Percentiles rank a stretch among this genome's conserved stretches.
These are phyloP conservation scores for Aspergillus saccharolyticus DNA, from an alignment of 495 filamentous ascomycete species.

Conservation along the genomic window DNA sequence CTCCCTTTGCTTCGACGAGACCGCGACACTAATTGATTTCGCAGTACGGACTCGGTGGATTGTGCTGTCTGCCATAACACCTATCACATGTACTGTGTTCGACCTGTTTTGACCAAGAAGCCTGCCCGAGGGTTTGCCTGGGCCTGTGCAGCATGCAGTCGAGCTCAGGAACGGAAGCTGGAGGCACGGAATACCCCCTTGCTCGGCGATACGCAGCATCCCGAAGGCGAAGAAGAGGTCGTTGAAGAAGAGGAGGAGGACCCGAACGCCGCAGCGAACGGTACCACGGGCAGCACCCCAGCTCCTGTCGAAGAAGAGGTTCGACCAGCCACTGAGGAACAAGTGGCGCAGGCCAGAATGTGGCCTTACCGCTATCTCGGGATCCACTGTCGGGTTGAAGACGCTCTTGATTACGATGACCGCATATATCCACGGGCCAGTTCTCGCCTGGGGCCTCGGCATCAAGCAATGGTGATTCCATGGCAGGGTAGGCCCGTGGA, in stretches of 20 bases:
- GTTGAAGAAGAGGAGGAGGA: slow-evolving; percentile 68
- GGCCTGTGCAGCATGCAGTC: slow-evolving; percentile 93
- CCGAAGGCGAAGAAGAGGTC: slow-evolving; percentile 76
- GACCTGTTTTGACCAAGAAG: slow-evolving; percentile 88
- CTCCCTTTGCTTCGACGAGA: not conserved
- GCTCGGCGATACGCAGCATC: slow-evolving; percentile 39
- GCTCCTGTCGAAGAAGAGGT: slow-evolving; percentile 48
- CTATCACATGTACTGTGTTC: slow-evolving; percentile 98
- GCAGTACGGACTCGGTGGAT: slow-evolving; percentile 87
- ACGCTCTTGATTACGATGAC: slow-evolving; percentile 95
- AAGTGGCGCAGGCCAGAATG: slow-evolving; percentile 82
- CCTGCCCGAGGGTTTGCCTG: slow-evolving; percentile 96
- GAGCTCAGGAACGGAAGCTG: slow-evolving; percentile 85
- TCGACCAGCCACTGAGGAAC: slow-evolving; percentile 78
- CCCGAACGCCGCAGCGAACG: slow-evolving; percentile 42
- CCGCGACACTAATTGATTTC: slow-evolving; percentile 4
- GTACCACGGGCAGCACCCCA: slow-evolving; percentile 56
- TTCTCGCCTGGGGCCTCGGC: slow-evolving; percentile 83
- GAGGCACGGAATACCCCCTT: slow-evolving; percentile 85
- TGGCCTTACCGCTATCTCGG: slow-evolving; percentile 97
- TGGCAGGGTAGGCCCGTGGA: slow-evolving; percentile 85
- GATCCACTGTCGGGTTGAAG: slow-evolving; percentile 92
- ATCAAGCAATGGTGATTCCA: slow-evolving; percentile 78
- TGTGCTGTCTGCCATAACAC: slow-evolving; percentile 92
- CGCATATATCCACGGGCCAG: slow-evolving; percentile 95